Evolutionary conservation across 1,139 yeast genomes (phyloP).

Genomic region (Geotrichum australiense): DNA sequence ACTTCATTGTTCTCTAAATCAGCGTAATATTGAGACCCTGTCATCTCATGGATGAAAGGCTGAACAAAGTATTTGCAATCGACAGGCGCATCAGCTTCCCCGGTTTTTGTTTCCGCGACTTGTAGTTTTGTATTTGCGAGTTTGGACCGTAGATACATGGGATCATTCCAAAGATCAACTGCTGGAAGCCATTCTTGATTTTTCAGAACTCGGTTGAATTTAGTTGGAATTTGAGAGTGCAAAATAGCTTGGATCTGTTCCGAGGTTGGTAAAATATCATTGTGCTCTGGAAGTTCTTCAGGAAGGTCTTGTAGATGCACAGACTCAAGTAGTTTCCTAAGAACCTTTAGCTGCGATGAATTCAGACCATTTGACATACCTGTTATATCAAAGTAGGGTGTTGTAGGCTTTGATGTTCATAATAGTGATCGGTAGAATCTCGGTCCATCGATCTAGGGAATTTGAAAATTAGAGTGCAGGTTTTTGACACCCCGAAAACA

Average conservation of each 20-base stretch:
- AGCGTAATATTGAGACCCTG: constrained; percentile 24
- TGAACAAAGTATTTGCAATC: constrained; percentile 30
- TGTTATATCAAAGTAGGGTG: no score
- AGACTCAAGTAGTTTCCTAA: no score
- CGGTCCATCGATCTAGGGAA: no score
- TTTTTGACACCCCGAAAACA: constrained; percentile 10
- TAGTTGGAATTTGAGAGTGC: constrained; percentile 24
- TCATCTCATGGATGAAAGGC: constrained; percentile 28
- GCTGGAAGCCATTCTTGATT: constrained; percentile 10
- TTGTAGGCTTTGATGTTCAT: no score
- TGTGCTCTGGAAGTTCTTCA: neutral
- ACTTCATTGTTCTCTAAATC: neutral
- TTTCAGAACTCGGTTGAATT: constrained; percentile 9
- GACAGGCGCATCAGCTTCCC: constrained; percentile 37
- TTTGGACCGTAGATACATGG: constrained; percentile 18
- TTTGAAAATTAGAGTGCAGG: neutral
- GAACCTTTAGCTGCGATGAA: neutral
- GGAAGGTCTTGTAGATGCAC: constrained; percentile 7
- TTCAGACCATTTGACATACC: no score
- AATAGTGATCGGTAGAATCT: no score
- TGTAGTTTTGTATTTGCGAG: constrained; percentile 21
- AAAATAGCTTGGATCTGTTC: constrained; percentile 16
- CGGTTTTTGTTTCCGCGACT: constrained; percentile 36
- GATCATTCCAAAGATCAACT: constrained; percentile 20
- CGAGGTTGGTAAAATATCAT: neutral